phyloP scores from a whole-genome alignment of 2,329 filamentous ascomycete genomes.

The Trichoderma koningiopsis region DNA sequence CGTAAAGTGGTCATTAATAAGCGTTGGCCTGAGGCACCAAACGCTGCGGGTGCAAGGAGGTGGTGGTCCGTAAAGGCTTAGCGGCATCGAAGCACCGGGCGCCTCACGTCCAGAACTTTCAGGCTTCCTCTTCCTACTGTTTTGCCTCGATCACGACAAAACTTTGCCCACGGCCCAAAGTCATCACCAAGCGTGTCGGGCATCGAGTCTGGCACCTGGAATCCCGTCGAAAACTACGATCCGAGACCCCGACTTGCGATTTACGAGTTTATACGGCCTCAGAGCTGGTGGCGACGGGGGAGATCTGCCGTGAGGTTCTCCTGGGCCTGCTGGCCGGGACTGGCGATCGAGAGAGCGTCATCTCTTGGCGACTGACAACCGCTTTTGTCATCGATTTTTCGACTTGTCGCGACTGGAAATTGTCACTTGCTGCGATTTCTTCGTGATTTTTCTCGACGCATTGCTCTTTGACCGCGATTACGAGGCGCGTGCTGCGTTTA shows the following conservation, averaged over 20 bases:
- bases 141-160: slow-evolving; percentile 50
- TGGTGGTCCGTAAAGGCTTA: slow-evolving; percentile 38
- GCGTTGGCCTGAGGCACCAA: slow-evolving; percentile 36
- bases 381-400: slow-evolving; percentile 39
- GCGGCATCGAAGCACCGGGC: slow-evolving; percentile 38
- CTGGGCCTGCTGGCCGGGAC: slow-evolving; percentile 51
- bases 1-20: not conserved
- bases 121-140: slow-evolving; percentile 41
- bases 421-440: slow-evolving; percentile 33
- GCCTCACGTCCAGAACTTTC: slow-evolving; percentile 50
- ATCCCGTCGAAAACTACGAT: slow-evolving; percentile 34
- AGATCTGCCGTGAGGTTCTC: slow-evolving; percentile 49
- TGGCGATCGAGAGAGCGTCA: slow-evolving; percentile 48
- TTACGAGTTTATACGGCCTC: slow-evolving; percentile 42
- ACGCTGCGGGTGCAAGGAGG: slow-evolving; percentile 27
- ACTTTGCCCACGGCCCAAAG: slow-evolving; percentile 41
- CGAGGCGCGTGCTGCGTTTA: slow-evolving; percentile 27
- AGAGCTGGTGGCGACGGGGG: slow-evolving; percentile 50
- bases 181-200: slow-evolving; percentile 57
- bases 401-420: slow-evolving; percentile 32
- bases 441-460: slow-evolving; percentile 27
- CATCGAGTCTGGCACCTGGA: slow-evolving; percentile 46
- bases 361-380: slow-evolving; percentile 41
- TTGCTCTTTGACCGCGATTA: slow-evolving; percentile 26
- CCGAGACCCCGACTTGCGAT: slow-evolving; percentile 43